phyloP scores from a whole-genome alignment of 805 yeast genomes.

The Ogataea pini region DNA sequence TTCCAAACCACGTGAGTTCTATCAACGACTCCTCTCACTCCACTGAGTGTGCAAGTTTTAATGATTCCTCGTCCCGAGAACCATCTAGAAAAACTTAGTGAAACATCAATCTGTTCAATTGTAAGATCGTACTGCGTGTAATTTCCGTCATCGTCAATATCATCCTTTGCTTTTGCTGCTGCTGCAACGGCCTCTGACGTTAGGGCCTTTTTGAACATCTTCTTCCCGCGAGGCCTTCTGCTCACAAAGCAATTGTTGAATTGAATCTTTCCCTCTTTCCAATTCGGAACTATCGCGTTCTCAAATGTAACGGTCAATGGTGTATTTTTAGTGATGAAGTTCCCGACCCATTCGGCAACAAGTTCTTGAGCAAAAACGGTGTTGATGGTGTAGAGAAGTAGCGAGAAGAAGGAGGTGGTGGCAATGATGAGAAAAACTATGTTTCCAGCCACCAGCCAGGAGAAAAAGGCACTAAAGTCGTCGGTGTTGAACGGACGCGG shows the following conservation, averaged over 20 bases:
- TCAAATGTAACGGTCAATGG: constrained; percentile 85
- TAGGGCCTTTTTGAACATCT: constrained; percentile 33
- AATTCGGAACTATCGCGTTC: constrained; percentile 90
- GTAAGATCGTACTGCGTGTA: constrained; percentile 94
- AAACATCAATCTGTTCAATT: constrained; percentile 78
- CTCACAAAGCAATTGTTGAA: constrained; percentile 86
- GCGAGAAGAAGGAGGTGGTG: constrained; percentile 89
- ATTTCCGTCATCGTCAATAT: constrained; percentile 83
- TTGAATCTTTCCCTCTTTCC: constrained; percentile 84
- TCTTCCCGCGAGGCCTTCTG: constrained; percentile 61
- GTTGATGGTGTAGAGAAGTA: constrained; percentile 73
- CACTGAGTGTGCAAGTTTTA: constrained; percentile 75
- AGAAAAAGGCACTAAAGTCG: constrained; percentile 84
- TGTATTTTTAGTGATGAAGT: constrained; percentile 78
- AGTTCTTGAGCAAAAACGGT: constrained; percentile 88
- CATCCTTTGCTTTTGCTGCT: too few relatives aligned
- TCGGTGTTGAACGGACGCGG: constrained; percentile 89
- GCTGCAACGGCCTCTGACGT: too few relatives aligned
- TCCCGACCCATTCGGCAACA: constrained; percentile 80
- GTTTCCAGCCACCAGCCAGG: constrained; percentile 92
- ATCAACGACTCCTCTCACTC: constrained; percentile 90
- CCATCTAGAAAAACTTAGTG: constrained; percentile 84
- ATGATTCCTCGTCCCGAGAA: constrained; percentile 86
- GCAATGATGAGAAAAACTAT: constrained; percentile 76
- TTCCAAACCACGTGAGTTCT: constrained; percentile 85